Conservation (phyloP, 108 stramenopile species). For the Fragilariopsis cylindrus region DNA sequence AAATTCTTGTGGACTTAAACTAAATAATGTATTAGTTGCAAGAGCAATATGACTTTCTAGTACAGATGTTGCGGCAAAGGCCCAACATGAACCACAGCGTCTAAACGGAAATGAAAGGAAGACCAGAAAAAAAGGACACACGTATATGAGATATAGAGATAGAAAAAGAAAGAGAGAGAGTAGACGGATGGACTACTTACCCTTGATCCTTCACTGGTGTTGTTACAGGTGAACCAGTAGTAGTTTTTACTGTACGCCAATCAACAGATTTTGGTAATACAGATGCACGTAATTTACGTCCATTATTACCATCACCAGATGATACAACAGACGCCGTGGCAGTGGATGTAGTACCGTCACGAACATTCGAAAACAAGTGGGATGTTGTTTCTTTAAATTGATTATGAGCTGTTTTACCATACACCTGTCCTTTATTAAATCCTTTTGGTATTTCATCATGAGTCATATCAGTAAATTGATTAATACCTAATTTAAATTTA, state of each 20-base stretch:
- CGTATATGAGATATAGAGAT: no score
- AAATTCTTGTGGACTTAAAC: slow-evolving; percentile 62
- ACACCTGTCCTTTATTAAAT: slow-evolving; percentile 43
- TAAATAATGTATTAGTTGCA: slow-evolving; percentile 57
- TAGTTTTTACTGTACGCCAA: slow-evolving; percentile 50
- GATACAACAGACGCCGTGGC: background rate
- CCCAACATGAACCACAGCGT: slow-evolving; percentile 86
- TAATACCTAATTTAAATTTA: slow-evolving; percentile 54
- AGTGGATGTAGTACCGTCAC: background rate
- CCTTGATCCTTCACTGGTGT: slow-evolving; percentile 83
- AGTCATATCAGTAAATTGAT: slow-evolving; percentile 64
- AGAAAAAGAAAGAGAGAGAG: no score
- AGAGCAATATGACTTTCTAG: slow-evolving; percentile 85
- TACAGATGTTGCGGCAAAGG: slow-evolving; percentile 70
- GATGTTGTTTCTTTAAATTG: background rate
- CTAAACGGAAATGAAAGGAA: no score
- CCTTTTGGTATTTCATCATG: slow-evolving; percentile 54
- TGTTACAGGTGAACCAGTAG: slow-evolving; percentile 45
- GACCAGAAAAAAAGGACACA: no score
- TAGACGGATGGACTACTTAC: no score
- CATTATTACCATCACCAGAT: slow-evolving; percentile 19
- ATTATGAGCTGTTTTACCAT: background rate
- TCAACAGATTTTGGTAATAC: slow-evolving; percentile 62
- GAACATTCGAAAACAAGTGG: background rate
- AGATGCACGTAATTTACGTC: no score